phyloP scores from a whole-genome alignment of 192 early-diverging fungal species.

The Endogone sp. region DNA sequence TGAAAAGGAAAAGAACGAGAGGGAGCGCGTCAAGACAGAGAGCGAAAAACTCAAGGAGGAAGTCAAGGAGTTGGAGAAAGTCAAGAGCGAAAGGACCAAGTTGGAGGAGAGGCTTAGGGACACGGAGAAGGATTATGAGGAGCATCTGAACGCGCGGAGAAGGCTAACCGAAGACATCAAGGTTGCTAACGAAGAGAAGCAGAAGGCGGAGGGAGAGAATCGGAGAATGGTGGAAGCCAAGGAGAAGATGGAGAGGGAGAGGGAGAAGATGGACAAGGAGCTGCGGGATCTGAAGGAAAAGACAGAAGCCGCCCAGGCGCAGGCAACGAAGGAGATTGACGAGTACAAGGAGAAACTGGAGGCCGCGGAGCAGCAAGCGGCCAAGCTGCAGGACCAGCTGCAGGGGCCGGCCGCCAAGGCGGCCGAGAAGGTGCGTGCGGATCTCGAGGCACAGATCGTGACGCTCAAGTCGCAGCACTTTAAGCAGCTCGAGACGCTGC shows the following conservation, averaged over 20 bases:
- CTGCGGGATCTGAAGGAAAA: slow-evolving; percentile 3
- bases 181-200: slow-evolving; percentile 17
- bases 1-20: slow-evolving; percentile 22
- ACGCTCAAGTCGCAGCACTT: slow-evolving; percentile 7
- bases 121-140: slow-evolving; percentile 25
- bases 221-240: slow-evolving; percentile 11
- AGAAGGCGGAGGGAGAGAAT: slow-evolving; percentile 24
- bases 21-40: slow-evolving; percentile 22
- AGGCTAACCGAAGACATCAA: slow-evolving; percentile 20
- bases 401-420: background rate
- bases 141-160: slow-evolving; percentile 12
- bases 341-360: slow-evolving; percentile 29
- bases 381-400: background rate
- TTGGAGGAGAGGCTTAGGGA: slow-evolving; percentile 32
- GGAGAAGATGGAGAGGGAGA: slow-evolving; percentile 23
- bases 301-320: background rate
- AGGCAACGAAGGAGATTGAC: slow-evolving; percentile 9
- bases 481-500: slow-evolving; percentile 19
- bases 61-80: slow-evolving; percentile 35
- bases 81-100: slow-evolving; percentile 32
- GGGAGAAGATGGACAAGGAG: background rate
- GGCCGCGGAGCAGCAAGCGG: slow-evolving; percentile 1
- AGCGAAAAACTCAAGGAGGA: slow-evolving; percentile 34
- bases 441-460: background rate
- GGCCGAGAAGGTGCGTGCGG: background rate